Base-by-base conservation (phyloP, 257 asterid genomes). In the Solanum pinnatisectum region DNA sequence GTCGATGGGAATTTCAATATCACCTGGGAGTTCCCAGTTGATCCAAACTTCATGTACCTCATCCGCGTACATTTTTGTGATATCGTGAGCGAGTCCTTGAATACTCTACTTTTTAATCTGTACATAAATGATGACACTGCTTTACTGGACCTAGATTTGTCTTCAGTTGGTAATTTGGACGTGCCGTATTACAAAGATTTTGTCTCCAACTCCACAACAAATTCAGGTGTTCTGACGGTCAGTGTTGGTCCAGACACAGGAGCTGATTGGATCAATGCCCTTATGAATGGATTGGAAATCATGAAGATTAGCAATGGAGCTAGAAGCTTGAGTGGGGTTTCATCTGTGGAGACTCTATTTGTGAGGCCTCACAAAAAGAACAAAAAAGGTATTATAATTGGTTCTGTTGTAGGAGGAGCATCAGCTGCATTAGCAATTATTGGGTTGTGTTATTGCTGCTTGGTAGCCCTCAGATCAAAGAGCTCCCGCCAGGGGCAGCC, bases 261-360 rank as follows among this genome's bases (percentile, higher is more conserved):
- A 81, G 79, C 92, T 3, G 95, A 90, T 88, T 32, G 67, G 86
- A 89, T 63, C 56, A 89, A 95, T 78, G 98, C 98, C 25, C 90
- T 94, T 84, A 86, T 95, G 93, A 95, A 95, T 40, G 98, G 98
- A 72, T 89, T 95, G 25, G 98, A 95, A 86, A 89, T 95, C 90
- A 92, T 92, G 96, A 95, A 93, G 94, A 85, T 95, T 68, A 95
- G 96, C 95, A 95, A 95, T 32, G 93, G 89, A 3, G 97, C 91
- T 13, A 88, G 91, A 89, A 95, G 98, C 93, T 91, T 95, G 87
- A 90, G 32, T 52, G 98, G 98, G 36, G 83, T 72, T 88, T 87
- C 91, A 49, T 76, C 96, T 23, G 98, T 93, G 70, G 95, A 91
- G 10, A 73, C 87, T 83, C 88, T 94, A 46, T 91, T 94, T 11